phyloP scores from a whole-genome alignment of 2,329 filamentous ascomycete genomes.

The Hymenotorrendiella dingleyae region DNA sequence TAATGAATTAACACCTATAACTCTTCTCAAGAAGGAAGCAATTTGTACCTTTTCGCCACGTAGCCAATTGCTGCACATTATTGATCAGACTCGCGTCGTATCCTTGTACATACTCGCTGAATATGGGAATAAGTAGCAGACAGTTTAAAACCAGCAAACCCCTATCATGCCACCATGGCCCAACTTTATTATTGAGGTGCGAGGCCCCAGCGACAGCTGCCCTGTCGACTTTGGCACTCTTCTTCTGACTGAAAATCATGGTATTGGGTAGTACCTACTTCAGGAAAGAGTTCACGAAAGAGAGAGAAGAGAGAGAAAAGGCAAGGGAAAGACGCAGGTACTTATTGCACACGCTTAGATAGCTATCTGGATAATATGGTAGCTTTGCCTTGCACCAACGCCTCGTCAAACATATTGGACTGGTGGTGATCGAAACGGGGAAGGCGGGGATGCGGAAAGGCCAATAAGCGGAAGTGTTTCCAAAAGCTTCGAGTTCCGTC shows the following conservation, averaged over 20 bases:
- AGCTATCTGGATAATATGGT: no score
- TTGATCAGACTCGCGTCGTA: slow-evolving; percentile 15
- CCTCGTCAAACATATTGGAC: no score
- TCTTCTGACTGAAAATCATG: slow-evolving; percentile 3
- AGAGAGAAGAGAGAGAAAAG: neutral
- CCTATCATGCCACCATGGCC: slow-evolving; percentile 15
- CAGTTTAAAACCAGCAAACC: slow-evolving; percentile 12
- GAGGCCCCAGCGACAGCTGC: slow-evolving; percentile 3
- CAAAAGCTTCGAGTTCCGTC: no score
- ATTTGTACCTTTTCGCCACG: slow-evolving; percentile 12
- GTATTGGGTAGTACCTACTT: no score
- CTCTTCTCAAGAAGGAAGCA: neutral
- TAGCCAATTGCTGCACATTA: slow-evolving; percentile 15
- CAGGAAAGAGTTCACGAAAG: no score
- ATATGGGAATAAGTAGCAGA: slow-evolving; percentile 16
- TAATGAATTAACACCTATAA: neutral
- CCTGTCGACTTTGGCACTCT: slow-evolving; percentile 7
- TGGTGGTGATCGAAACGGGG: neutral
- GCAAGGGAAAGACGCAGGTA: neutral
- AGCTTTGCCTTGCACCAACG: no score
- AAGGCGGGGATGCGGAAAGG: neutral
- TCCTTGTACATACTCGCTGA: slow-evolving; percentile 20
- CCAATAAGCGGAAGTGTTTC: no score
- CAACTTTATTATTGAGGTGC: slow-evolving; percentile 14
- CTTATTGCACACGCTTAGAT: no score